Evolutionary conservation across 768 basidiomycete species (phyloP), one percentile per base, ranked within the genome.

Genomic region (Paxillus involutus): DNA sequence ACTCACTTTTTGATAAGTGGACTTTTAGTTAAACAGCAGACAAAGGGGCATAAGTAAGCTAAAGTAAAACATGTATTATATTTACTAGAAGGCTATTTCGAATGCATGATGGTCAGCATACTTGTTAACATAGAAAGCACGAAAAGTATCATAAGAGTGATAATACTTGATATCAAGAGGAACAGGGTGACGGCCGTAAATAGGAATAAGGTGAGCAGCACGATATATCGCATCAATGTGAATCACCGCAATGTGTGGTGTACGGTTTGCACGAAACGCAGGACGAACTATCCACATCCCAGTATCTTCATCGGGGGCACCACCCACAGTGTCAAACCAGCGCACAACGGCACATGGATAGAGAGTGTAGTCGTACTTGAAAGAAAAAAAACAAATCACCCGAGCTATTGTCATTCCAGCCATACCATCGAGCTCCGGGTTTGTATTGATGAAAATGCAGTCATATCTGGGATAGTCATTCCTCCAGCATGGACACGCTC

Each of bases 281-380:
- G 63, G 68, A 9, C 36, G 30, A 0, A 69, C 60, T 3, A 65
- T 44, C 71, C 71, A 73, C 63, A 72, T 62, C 0, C 71, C 60
- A 0, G 62, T 72, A 16, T 52, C 56, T n/a, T 49, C 32, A 49
- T 70, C 64, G 0, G 65, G 68, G 0, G 41, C 29, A 1, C 65
- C 53, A 6, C 32, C 46, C 4, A 59, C 36, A 8, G 39, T 35
- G 33, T 57, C 43, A 17, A 67, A 66, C 63, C 67, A 71, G 2
- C 47, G 11, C 0, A 68, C 51, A 3, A 63, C 33, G 0, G 67
- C 63, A 51, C 68, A 69, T 7, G 58, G 56, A 29, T 62, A 64
- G 7, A 11, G 3, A 3, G 39, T 40, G 12, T 33, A 7, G 32
- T 11, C 32, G 7, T 9, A 33, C 12, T 33, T 33, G 12, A 32